Percentiles rank a stretch among this genome's conserved stretches.
Conservation (phyloP, 495 filamentous ascomycete genomes). For the Podospora anserina region DNA sequence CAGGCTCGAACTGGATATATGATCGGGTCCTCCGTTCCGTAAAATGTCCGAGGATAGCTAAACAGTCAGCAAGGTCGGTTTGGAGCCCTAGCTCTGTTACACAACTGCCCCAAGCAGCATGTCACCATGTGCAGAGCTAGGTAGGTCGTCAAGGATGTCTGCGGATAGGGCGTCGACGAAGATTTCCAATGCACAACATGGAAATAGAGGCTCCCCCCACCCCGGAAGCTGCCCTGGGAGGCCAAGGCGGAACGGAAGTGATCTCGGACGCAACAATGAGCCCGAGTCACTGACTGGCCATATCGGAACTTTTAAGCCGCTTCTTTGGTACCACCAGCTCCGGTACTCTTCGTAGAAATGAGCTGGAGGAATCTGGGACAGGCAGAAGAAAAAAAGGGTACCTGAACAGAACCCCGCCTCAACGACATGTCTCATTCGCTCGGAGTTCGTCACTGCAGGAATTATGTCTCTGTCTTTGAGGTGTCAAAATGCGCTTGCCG, state of each 20-base stretch:
- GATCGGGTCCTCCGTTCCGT: neutral
- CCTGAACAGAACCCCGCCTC: neutral
- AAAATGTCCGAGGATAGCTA: neutral
- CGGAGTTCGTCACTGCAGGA: neutral
- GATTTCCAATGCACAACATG: constrained; percentile 3
- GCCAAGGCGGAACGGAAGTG: constrained; percentile 14
- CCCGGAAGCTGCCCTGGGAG: constrained; percentile 15
- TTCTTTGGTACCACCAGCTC: constrained; percentile 11
- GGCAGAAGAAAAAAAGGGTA: neutral
- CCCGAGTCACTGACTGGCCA: neutral
- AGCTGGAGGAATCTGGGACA: neutral
- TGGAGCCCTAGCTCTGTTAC: neutral
- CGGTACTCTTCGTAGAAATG: neutral
- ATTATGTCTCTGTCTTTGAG: neutral
- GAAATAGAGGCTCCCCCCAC: neutral
- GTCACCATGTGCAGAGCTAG: neutral
- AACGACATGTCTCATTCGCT: neutral
- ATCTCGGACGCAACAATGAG: constrained; percentile 4
- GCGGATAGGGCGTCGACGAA: neutral
- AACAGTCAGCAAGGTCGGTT: neutral
- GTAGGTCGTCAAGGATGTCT: neutral
- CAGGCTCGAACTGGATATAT: neutral
- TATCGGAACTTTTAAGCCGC: constrained; percentile 5
- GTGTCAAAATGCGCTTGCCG: constrained; percentile 15
- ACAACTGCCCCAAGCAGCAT: neutral